Percentiles rank a stretch among this genome's conserved stretches.
Evolutionary conservation across 257 asterid species (phyloP).

Genomic region (Handroanthus guayacan): DNA sequence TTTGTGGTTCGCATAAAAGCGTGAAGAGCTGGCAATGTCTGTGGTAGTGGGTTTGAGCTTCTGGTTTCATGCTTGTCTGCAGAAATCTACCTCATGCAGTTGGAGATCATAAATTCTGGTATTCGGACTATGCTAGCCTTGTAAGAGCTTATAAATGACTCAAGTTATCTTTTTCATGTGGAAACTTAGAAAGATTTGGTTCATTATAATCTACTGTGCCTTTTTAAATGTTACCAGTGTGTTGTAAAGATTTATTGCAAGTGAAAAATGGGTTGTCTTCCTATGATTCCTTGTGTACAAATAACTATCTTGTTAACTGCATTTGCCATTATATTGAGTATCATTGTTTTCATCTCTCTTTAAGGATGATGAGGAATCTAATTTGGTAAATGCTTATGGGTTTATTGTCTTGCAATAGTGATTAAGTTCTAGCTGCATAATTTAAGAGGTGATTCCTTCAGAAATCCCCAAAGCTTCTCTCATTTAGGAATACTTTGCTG

Average conservation of each 20-base stretch:
- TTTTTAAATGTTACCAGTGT: background rate
- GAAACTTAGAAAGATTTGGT: background rate
- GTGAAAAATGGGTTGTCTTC: background rate
- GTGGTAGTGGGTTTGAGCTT: background rate
- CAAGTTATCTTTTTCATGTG: background rate
- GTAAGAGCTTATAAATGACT: slow-evolving; percentile 12
- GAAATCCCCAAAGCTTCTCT: no score
- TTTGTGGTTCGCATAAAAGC: slow-evolving; percentile 41
- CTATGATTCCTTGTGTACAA: background rate
- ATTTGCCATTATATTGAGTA: background rate
- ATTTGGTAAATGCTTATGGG: background rate
- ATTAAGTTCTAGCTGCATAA: no score
- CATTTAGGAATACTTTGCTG: no score
- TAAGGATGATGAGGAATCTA: background rate
- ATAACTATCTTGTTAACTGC: background rate
- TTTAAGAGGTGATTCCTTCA: no score
- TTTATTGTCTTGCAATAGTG: no score
- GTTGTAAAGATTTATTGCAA: slow-evolving; percentile 3
- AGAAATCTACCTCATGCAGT: no score
- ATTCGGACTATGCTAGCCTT: background rate
- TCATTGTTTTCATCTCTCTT: background rate
- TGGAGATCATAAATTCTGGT: no score
- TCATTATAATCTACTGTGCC: background rate
- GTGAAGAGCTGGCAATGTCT: slow-evolving; percentile 1
- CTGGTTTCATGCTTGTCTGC: background rate